phyloP scores from a whole-genome alignment of 129 eudicot genomes.

The Artemisia argyi region DNA sequence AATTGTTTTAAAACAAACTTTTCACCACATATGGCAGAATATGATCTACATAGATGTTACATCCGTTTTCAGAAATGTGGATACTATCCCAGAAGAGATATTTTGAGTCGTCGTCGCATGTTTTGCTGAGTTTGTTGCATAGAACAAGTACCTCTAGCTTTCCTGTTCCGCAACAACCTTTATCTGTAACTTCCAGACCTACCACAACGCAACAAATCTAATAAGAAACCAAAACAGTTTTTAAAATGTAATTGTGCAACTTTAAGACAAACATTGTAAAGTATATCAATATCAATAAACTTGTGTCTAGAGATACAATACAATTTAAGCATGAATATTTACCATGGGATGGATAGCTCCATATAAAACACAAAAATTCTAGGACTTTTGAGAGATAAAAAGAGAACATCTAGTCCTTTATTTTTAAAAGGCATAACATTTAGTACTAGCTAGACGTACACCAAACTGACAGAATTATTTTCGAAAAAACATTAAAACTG shows the following conservation, averaged over 20 bases:
- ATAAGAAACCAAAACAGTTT: not conserved
- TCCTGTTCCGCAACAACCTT: conserved; percentile 32
- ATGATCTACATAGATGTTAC: not conserved
- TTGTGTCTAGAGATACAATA: no score
- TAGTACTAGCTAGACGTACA: no score
- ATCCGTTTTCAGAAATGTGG: conserved; percentile 25
- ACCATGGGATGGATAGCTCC: no score
- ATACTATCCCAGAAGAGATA: conserved; percentile 29
- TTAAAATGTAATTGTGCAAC: not conserved
- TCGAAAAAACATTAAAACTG: not conserved
- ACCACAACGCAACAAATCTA: not conserved
- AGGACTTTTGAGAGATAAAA: no score
- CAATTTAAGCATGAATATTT: no score
- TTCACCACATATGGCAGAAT: conserved; percentile 24
- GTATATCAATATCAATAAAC: no score
- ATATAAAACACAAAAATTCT: no score
- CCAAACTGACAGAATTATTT: no score
- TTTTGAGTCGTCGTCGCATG: conserved; percentile 20
- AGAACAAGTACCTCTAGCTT: conserved; percentile 7
- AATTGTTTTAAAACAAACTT: conserved; percentile 7
- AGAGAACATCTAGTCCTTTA: no score
- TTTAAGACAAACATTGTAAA: no score
- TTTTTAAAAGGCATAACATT: no score
- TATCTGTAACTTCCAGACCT: conserved; percentile 27
- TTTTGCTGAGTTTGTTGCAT: conserved; percentile 11